These are phyloP conservation scores for Blechomonas ayalai DNA, from an alignment of 208 protist genomes.

Conservation along the genomic window DNA sequence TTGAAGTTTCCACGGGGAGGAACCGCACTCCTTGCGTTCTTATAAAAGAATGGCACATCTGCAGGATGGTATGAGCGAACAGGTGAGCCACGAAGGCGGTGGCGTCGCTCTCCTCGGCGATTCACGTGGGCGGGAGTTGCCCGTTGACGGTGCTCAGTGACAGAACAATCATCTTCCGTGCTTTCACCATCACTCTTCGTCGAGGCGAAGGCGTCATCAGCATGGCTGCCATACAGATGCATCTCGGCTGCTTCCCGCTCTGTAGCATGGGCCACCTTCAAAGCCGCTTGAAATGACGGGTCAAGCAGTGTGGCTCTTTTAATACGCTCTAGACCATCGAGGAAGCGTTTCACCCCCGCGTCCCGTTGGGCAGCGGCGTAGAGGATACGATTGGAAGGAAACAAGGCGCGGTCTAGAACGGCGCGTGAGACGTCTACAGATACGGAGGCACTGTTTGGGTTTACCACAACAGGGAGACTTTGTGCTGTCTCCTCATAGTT, in stretches of 20 bases:
- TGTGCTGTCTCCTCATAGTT: slow-evolving; percentile 34
- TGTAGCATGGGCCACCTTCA: slow-evolving; percentile 38
- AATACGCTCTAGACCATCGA: slow-evolving; percentile 63
- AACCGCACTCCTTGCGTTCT: slow-evolving; percentile 39
- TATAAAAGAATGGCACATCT: slow-evolving; percentile 75
- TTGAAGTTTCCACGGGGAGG: slow-evolving; percentile 61
- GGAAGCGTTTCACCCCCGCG: slow-evolving; percentile 18
- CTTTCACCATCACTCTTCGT: not conserved
- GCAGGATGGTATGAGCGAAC: slow-evolving; percentile 31
- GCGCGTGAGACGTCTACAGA: slow-evolving; percentile 16
- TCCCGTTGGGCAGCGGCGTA: slow-evolving; percentile 40
- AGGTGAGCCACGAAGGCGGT: slow-evolving; percentile 13
- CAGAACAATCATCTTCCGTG: slow-evolving; percentile 8
- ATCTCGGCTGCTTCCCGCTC: slow-evolving; percentile 34
- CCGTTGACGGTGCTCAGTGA: slow-evolving; percentile 8
- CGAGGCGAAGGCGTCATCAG: not conserved
- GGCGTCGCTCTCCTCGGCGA: not conserved
- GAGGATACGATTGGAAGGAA: slow-evolving; percentile 63
- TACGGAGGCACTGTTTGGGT: not conserved
- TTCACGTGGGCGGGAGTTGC: not conserved
- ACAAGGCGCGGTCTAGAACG: slow-evolving; percentile 47
- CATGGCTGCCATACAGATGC: slow-evolving; percentile 16
- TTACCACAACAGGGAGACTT: not conserved
- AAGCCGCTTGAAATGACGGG: slow-evolving; percentile 61
- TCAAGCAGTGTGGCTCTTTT: slow-evolving; percentile 66